Evolutionary conservation across 345 rosid species (phyloP).

Genomic region (Limnanthes douglasii): DNA sequence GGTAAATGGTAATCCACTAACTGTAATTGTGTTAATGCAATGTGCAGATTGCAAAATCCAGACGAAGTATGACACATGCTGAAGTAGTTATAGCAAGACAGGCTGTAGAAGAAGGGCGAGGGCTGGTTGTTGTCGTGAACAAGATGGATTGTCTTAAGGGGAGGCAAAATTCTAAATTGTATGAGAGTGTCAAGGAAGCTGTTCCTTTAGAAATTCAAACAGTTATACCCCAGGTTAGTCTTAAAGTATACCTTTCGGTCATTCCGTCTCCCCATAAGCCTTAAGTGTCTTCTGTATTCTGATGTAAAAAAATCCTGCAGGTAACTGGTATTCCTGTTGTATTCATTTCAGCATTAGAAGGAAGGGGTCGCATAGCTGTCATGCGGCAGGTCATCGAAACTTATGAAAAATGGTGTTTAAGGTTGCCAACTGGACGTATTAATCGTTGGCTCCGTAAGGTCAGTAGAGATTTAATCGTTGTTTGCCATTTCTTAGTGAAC

Average conservation of each 20-base stretch:
- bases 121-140: slow-evolving; percentile 74
- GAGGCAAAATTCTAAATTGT: slow-evolving; percentile 26
- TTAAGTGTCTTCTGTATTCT: too few species aligned
- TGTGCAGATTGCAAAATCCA: slow-evolving; percentile 52
- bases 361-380: slow-evolving; percentile 62
- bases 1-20: slow-evolving; percentile 5
- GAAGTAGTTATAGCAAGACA: slow-evolving; percentile 93
- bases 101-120: slow-evolving; percentile 96
- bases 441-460: slow-evolving; percentile 94
- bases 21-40: neutral
- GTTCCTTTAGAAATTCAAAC: slow-evolving; percentile 92
- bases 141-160: slow-evolving; percentile 89
- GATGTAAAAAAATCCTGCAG: too few species aligned
- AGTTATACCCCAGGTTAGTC: slow-evolving; percentile 72
- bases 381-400: slow-evolving; percentile 60
- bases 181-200: slow-evolving; percentile 69
- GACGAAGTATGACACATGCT: slow-evolving; percentile 80
- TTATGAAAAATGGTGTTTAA: slow-evolving; percentile 78
- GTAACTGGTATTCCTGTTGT: slow-evolving; percentile 73
- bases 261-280: neutral
- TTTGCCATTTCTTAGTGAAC: slow-evolving; percentile 1
- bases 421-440: slow-evolving; percentile 76
- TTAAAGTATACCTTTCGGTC: neutral
- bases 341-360: slow-evolving; percentile 81
- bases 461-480: slow-evolving; percentile 3